Evolutionary conservation across 305 asterid species (phyloP).

Genomic region (Fraxinus sp.): DNA sequence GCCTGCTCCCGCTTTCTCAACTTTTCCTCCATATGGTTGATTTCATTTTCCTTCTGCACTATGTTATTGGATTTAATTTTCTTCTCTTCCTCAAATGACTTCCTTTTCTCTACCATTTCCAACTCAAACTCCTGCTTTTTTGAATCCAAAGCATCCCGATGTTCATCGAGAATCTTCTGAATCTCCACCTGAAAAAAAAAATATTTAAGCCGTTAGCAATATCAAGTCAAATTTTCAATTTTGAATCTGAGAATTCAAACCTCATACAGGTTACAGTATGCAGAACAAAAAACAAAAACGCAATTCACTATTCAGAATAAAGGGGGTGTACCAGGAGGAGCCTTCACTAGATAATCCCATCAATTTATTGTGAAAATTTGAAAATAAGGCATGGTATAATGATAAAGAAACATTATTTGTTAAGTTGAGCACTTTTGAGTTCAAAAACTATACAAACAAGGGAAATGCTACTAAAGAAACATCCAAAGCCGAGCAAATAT

Average conservation of each 20-base stretch:
- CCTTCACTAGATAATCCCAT: neutral
- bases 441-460: neutral
- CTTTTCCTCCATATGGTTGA: conserved; percentile 63
- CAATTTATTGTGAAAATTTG: neutral
- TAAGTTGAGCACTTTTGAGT: neutral
- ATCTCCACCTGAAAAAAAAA: conserved; percentile 63
- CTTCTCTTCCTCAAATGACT: conserved; percentile 54
- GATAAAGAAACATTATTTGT: neutral
- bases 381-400: neutral
- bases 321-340: neutral
- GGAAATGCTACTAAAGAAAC: neutral
- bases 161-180: conserved; percentile 68
- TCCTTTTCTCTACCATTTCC: conserved; percentile 57
- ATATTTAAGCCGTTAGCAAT: conserved; percentile 14
- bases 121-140: conserved; percentile 57
- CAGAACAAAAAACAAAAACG: neutral
- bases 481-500: neutral
- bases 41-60: conserved; percentile 54
- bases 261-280: neutral
- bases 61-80: conserved; percentile 45
- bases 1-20: conserved; percentile 61
- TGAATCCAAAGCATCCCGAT: conserved; percentile 45
- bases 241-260: neutral
- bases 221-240: neutral
- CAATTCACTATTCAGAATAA: neutral